Base-by-base conservation (phyloP, 768 basidiomycete genomes). In the Termitomyces eurrhizus region DNA sequence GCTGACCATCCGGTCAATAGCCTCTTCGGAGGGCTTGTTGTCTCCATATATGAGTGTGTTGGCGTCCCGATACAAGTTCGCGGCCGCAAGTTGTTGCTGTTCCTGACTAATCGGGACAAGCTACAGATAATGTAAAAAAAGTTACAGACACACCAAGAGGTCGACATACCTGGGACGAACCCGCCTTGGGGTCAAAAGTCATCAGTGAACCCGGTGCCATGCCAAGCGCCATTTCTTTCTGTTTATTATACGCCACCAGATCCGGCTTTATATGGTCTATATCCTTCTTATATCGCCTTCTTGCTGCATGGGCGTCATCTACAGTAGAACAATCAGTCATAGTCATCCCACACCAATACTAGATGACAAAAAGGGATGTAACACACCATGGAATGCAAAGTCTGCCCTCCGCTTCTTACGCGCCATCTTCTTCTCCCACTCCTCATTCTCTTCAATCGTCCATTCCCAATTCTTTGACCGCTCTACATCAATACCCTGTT, bases 381-480 rank as follows among this genome's bases (percentile, higher is more conserved):
- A 78, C 90, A 52, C 60, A 95, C 96, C 92, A 70, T 96, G 90
- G 70, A 97, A 98, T 72, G 90, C 88, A 65, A 87, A 93, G 73
- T 96, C 92, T 9, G 88, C 92, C 73, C 92, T 81, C 72, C 93
- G 81, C 64, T 83, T 84, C 75, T 95, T 98, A 67, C 88, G 77
- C 32, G 86, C 88, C 65, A 84, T 72, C 72, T 95, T 93, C 80
- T 90, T 91, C 77, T 97, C 95, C 97, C 97, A 99, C 59, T 86
- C 80, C 62, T 98, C 94, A 69, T 95, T 96, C 75, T 98, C 93
- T 75, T 98, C 93, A 59, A 97, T 86, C 32, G 91, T 91, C 79
- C 91, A 95, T 67, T 93, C 92, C 95, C 94, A 98, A 68, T 94
- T 93, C 82, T 93, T 94, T 69, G 85, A 83, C 62, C 95, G 77